Conservation (phyloP, 2,329 filamentous ascomycete species). For the Cladosporium sp. region DNA sequence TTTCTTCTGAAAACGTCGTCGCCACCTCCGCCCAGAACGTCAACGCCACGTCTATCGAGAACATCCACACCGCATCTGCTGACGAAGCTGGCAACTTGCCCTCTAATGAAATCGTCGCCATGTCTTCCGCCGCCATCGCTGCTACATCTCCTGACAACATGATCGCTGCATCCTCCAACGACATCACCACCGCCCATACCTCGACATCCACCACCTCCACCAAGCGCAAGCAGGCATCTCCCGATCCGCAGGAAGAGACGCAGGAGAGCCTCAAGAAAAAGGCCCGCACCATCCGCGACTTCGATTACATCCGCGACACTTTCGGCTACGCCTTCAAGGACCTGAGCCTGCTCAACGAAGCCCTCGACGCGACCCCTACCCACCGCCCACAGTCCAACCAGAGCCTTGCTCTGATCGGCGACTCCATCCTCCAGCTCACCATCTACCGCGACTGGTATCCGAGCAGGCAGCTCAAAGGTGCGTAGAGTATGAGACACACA, state of each 20-base stretch:
- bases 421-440: slow-evolving; percentile 23
- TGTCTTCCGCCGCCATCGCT: too few relatives aligned
- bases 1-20: neutral
- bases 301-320: neutral
- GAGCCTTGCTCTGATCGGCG: slow-evolving; percentile 27
- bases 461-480: slow-evolving; percentile 22
- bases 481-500: neutral
- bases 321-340: slow-evolving; percentile 6
- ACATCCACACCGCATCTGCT: too few relatives aligned
- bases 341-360: neutral
- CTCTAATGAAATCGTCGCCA: too few relatives aligned
- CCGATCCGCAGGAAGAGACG: neutral
- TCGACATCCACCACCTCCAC: neutral
- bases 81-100: too few relatives aligned
- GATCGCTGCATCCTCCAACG: neutral
- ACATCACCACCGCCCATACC: neutral
- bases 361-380: slow-evolving; percentile 20
- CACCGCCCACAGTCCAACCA: slow-evolving; percentile 23
- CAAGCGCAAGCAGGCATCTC: neutral
- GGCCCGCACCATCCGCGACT: neutral
- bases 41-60: too few relatives aligned
- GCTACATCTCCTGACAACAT: neutral
- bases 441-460: slow-evolving; percentile 27
- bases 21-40: neutral
- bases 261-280: neutral